phyloP scores from a whole-genome alignment of 129 eudicot species.

The Helianthus annuus region DNA sequence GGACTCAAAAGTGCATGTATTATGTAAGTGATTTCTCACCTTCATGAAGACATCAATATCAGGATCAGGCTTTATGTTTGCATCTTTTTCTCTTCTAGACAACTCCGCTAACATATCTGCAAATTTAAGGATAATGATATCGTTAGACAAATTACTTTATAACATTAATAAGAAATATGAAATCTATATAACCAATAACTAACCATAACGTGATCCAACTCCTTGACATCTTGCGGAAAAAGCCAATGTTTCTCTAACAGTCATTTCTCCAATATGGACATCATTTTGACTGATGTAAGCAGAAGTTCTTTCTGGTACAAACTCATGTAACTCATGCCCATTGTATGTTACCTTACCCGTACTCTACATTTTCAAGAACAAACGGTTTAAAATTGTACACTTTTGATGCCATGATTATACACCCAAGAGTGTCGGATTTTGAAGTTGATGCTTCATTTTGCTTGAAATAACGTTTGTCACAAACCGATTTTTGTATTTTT shows the following conservation, averaged over 20 bases:
- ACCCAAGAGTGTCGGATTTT: too few species aligned
- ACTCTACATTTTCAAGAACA: slow-evolving; percentile 34
- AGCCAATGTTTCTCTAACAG: slow-evolving; percentile 89
- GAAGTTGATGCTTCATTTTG: too few species aligned
- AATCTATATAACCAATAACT: slow-evolving; percentile 14
- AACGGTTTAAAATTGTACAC: not conserved
- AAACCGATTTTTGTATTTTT: too few species aligned
- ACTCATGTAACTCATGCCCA: slow-evolving; percentile 76
- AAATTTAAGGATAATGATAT: slow-evolving; percentile 6
- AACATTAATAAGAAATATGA: not conserved
- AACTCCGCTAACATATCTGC: slow-evolving; percentile 89
- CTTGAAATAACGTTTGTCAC: too few species aligned
- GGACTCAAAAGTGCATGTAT: slow-evolving; percentile 6
- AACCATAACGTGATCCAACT: slow-evolving; percentile 87
- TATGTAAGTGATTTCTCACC: slow-evolving; percentile 34
- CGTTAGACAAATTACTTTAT: not conserved
- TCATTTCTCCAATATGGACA: slow-evolving; percentile 91
- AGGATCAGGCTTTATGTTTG: slow-evolving; percentile 85
- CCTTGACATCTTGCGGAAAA: slow-evolving; percentile 93
- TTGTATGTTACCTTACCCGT: slow-evolving; percentile 81
- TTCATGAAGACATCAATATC: slow-evolving; percentile 86
- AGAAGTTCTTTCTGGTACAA: slow-evolving; percentile 90
- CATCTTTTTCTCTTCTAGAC: slow-evolving; percentile 80
- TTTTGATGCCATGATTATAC: not conserved
- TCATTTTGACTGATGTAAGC: slow-evolving; percentile 89